Base-by-base conservation (phyloP, 1,284 basidiomycete genomes). In the Termitomyces sp. region DNA sequence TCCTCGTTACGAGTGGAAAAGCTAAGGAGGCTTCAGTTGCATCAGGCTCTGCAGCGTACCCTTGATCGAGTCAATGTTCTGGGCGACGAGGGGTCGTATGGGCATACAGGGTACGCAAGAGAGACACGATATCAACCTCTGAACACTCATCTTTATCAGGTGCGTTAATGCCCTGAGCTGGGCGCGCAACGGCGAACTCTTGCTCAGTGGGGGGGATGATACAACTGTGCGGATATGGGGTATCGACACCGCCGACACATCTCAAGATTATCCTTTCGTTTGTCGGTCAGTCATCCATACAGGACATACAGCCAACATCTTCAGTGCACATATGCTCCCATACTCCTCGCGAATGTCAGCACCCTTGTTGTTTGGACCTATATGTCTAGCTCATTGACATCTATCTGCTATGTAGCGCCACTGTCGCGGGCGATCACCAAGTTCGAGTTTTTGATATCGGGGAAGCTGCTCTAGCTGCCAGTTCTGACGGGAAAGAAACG, bases 111-210 rank as follows among this genome's bases (percentile, higher is more conserved):
- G 83, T 83, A 65, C 60, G 76, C 60, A 28, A 31, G 37, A 26
- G n/a, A 34, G 18, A 48, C 43, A 31, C 39, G 24, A 56, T 46
- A 49, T 34, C 16, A 35, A 18, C 51, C 21, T 21, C 37, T 38
- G 37, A 16, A 33, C 41, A 19, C 49, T 59, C 10, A 55, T 31
- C 14, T 31, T 30, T 54, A 46, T 14, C 59, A 86, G 86, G 48
- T 93, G 91, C 60, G 88, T 94, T 14, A 94, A 94, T 64, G 90
- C 93, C 9, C 66, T 95, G 13, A 86, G 83, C 54, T 96, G 93
- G 93, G 83, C 85, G 1, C 76, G 77, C 50, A 81, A 86, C 56
- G 93, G 92, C 1, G 76, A 83, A 49, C 67, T 86, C 5, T 72
- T 95, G 31, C 70, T 94, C 14, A 90, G 82, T 53, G 89, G 86